Evolutionary conservation across 768 basidiomycete genomes (phyloP).

Genomic region (Xerocomus brunneocitrinus): DNA sequence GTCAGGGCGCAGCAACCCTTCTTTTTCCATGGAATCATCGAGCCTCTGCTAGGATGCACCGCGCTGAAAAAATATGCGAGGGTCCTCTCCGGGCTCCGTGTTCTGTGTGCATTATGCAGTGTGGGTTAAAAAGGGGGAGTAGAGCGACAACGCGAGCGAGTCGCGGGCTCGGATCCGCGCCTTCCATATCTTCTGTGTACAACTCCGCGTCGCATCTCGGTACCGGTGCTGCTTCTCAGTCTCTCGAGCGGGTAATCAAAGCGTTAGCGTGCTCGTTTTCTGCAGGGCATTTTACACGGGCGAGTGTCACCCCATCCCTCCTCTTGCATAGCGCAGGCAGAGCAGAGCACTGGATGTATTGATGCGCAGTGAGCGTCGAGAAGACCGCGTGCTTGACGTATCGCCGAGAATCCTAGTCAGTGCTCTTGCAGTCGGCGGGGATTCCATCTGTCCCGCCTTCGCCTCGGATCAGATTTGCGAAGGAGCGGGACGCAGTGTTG

Average conservation of each 20-base stretch:
- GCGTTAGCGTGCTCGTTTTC: too few species aligned
- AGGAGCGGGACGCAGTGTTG: not conserved
- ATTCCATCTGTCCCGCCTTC: not conserved
- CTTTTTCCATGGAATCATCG: not conserved
- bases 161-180: not conserved
- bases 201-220: not conserved
- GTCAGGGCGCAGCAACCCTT: not conserved
- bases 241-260: too few species aligned
- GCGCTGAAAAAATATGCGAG: not conserved
- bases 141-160: not conserved
- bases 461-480: conserved; percentile 23
- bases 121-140: not conserved
- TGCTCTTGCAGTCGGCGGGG: not conserved
- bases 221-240: not conserved
- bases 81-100: not conserved
- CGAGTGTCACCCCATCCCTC: too few species aligned
- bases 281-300: too few species aligned
- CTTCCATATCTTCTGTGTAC: not conserved
- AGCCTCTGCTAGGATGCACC: not conserved
- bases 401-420: conserved; percentile 8
- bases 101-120: not conserved
- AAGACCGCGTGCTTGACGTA: not conserved
- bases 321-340: too few species aligned
- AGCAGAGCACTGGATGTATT: too few species aligned
- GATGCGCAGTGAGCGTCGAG: not conserved